These are phyloP conservation scores for Aegle marmelos DNA, from an alignment of 345 rosid genomes.

Conservation along the genomic window DNA sequence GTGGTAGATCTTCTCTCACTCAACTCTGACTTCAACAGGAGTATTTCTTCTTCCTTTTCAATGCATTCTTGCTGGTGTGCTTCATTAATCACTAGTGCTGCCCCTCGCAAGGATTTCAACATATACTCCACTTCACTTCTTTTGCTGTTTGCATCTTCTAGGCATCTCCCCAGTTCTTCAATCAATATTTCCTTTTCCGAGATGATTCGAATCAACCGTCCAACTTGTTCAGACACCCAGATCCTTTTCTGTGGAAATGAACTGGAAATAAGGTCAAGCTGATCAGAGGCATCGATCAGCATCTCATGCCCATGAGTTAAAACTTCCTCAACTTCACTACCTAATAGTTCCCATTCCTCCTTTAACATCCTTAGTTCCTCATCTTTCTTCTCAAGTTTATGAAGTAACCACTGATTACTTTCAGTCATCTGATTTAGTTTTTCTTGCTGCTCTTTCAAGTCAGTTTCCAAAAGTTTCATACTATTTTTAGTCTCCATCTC, in stretches of 20 bases:
- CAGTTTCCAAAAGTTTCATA: conserved; percentile 43
- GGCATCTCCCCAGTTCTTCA: conserved; percentile 74
- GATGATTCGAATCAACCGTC: conserved; percentile 53
- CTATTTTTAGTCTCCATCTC: conserved; percentile 52
- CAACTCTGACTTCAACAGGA: conserved; percentile 53
- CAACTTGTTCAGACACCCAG: conserved; percentile 85
- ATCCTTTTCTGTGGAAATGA: conserved; percentile 73
- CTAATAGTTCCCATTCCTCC: conserved; percentile 75
- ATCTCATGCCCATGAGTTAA: conserved; percentile 67
- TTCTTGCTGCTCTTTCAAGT: conserved; percentile 49
- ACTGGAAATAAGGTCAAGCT: conserved; percentile 59
- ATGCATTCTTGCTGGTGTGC: conserved; percentile 77
- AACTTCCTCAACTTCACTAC: conserved; percentile 69
- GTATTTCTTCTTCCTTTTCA: conserved; percentile 66
- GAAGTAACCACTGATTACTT: conserved; percentile 53
- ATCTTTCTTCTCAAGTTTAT: conserved; percentile 58
- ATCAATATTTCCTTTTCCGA: conserved; percentile 73
- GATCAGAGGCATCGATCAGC: conserved; percentile 62
- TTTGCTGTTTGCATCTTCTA: conserved; percentile 78
- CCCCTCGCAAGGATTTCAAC: conserved; percentile 85
- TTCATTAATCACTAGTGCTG: conserved; percentile 77
- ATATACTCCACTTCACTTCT: conserved; percentile 67
- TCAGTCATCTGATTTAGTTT: conserved; percentile 39
- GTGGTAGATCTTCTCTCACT: conserved; percentile 40
- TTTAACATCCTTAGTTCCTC: conserved; percentile 46